Base-by-base conservation (phyloP, 345 rosid genomes). In the Eucalyptus pauciflora region DNA sequence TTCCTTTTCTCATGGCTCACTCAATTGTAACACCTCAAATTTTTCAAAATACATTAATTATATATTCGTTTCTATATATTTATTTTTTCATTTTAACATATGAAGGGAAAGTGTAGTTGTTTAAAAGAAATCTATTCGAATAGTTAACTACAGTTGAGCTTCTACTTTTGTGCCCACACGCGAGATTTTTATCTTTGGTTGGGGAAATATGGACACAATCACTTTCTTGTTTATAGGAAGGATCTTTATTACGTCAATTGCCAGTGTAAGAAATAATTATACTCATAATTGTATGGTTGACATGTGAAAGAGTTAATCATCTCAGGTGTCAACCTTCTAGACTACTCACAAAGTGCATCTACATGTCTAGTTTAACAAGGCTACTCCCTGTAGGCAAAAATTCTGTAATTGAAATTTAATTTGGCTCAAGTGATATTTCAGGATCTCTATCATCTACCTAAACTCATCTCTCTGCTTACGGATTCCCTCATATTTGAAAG, bases 91-190 rank as follows among this genome's bases (percentile, higher is more conserved):
- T 8, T 56, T 56, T 22, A 54, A 20, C 4, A 8, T 54, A 54
- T 54, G 10, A 54, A 54, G 2, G 60, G 5, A 54, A 54, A 54
- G 11, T 54, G 5, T 54, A 8, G 60, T 54, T 1, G 2, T 24
- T 54, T 20, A 54, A 54, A 2, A 54, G 25, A 54, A 20, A 54
- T 54, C 1, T 54, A 22, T 54, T 54, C 2, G 3, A 54, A 54
- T 5, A 54, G 1, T 2, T 2, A 54, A 20, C 25, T 3, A 22
- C 27, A 20, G 11, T 8, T 20, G 60, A 54, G 60, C 60, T 54
- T 54, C 10, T 54, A 54, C 58, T 20, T 20, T 20, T 1, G 58
- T 54, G 58, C 25, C 9, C 58, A 0, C 4, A 2, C 0, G 0
- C 2, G 1, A 56, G 1, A 22, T 56, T 56, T 56, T 54, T 54